These are phyloP conservation scores for Acer campestre DNA, from an alignment of 345 rosid species.

Conservation along the genomic window DNA sequence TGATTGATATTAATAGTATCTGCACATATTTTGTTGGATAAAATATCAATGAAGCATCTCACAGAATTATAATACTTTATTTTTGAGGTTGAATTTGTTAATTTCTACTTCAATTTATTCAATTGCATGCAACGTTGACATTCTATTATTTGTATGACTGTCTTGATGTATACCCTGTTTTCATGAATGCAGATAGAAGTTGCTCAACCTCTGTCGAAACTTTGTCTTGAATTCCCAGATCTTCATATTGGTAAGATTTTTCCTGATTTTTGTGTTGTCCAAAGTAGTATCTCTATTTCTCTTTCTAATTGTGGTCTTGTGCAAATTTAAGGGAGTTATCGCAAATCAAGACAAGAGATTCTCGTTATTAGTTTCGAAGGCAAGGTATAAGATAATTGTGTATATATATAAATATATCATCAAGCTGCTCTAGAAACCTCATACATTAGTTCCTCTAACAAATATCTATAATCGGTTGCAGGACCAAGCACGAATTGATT, in stretches of 20 bases:
- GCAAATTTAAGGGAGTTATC: constrained; percentile 59
- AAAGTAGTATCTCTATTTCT: background rate
- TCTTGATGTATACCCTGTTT: background rate
- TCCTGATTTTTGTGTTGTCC: background rate
- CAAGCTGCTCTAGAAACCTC: background rate
- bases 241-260: constrained; percentile 63
- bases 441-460: background rate
- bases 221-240: constrained; percentile 88
- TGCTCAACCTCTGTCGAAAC: constrained; percentile 78
- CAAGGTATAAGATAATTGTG: constrained; percentile 55
- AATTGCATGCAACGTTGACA: background rate
- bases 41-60: background rate
- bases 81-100: background rate
- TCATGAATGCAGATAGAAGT: constrained; percentile 68
- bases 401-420: background rate
- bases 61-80: background rate
- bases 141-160: constrained; percentile 6
- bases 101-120: background rate
- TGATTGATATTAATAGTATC: background rate
- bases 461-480: constrained; percentile 31
- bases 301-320: constrained; percentile 26
- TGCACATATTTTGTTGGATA: background rate
- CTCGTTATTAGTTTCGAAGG: constrained; percentile 65
- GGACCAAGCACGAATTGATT: constrained; percentile 56
- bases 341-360: constrained; percentile 73